Base-by-base conservation (phyloP, 2,329 filamentous ascomycete genomes). In the Ascochyta viciae-villosae region DNA sequence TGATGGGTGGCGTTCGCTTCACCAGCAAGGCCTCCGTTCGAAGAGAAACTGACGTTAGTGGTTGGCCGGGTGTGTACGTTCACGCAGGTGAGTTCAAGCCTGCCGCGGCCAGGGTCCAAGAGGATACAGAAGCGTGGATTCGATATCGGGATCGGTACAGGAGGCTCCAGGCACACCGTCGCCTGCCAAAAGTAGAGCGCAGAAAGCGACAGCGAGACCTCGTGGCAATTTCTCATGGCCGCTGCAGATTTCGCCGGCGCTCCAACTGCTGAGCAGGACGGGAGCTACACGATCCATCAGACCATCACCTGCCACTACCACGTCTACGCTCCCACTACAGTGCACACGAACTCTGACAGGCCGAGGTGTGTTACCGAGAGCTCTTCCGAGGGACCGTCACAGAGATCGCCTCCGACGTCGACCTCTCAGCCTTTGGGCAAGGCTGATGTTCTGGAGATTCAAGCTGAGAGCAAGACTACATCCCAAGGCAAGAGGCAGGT, bases 1-100 rank as follows among this genome's bases (percentile, higher is more conserved):
- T 60, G 22, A 62, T 59, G 57, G 57, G 54, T 34, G 43, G 48
- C 5, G 50, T 59, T 42, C 53, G 53, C 7, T 60, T 59, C 31
- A 46, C 47, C 12, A 47, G 38, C 22, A 43, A 51, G 15, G 27
- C 15, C 26, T 23, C 31, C 16, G 24, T 34, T 38, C 50, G 38
- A 39, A 49, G 37, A 44, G 48, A 61, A 16, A 6, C 54, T 35
- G 60, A 70, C 38, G 62, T 68, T 40, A 58, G 50, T 38, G 53
- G 47, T 41, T 68, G 60, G 58, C 64, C 64, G 15, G 68, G 62
- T 24, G 59, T 67, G 3, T 64, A 70, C 44, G 40, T 70, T n/a
- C 54, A 64, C 45, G 67, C 67, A 3, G 68, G 68, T 6, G 39
- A 55, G 1, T 72, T 72, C 33, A 62, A 57, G 23, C 47, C 60